A percentile compares a stretch with the other conserved stretches of the same genome.
These are phyloP conservation scores for Trichoderma aggressivum DNA, from an alignment of 2,329 filamentous ascomycete species.

Conservation along the genomic window DNA sequence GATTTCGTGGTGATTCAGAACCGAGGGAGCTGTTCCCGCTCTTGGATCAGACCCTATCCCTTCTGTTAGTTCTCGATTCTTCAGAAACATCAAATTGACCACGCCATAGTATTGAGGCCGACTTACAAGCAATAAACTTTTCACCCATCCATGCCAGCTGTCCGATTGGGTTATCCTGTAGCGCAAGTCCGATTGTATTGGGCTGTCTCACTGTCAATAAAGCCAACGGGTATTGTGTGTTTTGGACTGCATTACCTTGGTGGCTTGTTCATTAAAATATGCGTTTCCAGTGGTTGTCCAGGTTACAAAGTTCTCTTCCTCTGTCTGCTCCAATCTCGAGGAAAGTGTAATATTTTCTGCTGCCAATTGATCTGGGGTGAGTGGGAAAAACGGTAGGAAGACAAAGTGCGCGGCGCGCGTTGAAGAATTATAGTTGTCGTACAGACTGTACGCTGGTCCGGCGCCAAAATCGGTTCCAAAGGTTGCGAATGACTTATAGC, in stretches of 20 bases:
- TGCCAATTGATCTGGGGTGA: background rate
- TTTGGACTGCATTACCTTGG: background rate
- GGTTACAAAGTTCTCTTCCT: background rate
- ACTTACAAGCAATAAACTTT: background rate
- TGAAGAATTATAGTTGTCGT: background rate
- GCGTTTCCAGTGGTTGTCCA: background rate
- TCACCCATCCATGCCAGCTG: background rate
- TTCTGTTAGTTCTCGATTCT: background rate
- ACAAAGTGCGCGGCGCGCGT: background rate
- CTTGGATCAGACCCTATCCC: background rate
- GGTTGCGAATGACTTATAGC: background rate
- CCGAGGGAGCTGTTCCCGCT: background rate
- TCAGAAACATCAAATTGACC: background rate
- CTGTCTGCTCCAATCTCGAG: background rate
- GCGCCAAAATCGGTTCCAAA: background rate
- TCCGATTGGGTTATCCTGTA: background rate
- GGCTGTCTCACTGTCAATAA: background rate
- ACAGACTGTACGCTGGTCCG: background rate
- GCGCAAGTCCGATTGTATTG: background rate
- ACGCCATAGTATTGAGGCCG: accelerated
- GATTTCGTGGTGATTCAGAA: background rate
- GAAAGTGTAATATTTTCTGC: background rate
- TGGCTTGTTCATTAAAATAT: background rate
- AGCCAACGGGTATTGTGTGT: background rate
- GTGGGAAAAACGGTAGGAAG: background rate